phyloP scores from a whole-genome alignment of 2,329 filamentous ascomycete species.

The Cucurbitaria berberidis region DNA sequence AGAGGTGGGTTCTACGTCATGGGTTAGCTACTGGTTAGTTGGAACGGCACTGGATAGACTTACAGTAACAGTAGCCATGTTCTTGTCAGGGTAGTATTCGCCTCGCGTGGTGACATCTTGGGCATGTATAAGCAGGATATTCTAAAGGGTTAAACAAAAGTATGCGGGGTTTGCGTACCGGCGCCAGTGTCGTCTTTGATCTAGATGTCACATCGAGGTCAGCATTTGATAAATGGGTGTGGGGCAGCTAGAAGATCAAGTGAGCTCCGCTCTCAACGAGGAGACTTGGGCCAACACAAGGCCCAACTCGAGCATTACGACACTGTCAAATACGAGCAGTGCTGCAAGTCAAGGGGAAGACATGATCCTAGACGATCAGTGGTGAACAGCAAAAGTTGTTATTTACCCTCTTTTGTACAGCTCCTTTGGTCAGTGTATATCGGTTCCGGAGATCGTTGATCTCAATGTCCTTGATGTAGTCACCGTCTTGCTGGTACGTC shows the following conservation, averaged over 20 bases:
- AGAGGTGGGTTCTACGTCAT: constrained; percentile 79
- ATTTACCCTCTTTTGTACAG: constrained; percentile 99
- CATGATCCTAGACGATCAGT: constrained; percentile 67
- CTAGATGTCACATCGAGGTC: constrained; percentile 90
- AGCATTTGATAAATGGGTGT: constrained; percentile 83
- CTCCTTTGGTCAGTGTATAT: constrained; percentile 95
- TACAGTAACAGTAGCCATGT: constrained; percentile 92
- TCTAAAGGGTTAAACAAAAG: constrained; percentile 64
- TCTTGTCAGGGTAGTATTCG: constrained; percentile 96
- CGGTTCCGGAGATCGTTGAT: constrained; percentile 97
- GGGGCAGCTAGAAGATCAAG: constrained; percentile 52
- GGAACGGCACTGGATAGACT: constrained; percentile 5
- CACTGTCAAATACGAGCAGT: constrained; percentile 61
- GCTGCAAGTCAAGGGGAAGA: constrained; percentile 38
- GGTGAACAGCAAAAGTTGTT: constrained; percentile 71
- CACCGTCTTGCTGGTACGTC: constrained; percentile 93
- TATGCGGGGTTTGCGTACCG: constrained; percentile 85
- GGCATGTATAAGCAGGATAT: constrained; percentile 66
- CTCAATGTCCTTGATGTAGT: constrained; percentile 98
- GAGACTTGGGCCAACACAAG: constrained; percentile 43
- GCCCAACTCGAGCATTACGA: constrained; percentile 25
- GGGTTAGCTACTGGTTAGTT: constrained; percentile 6
- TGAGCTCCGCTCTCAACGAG: constrained; percentile 55
- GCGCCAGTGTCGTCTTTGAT: constrained; percentile 99
- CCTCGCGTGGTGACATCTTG: constrained; percentile 99